A percentile compares a stretch with the other conserved stretches of the same genome.
These are phyloP conservation scores for Lasiosphaeria hispida DNA, from an alignment of 495 filamentous ascomycete species.

Conservation along the genomic window DNA sequence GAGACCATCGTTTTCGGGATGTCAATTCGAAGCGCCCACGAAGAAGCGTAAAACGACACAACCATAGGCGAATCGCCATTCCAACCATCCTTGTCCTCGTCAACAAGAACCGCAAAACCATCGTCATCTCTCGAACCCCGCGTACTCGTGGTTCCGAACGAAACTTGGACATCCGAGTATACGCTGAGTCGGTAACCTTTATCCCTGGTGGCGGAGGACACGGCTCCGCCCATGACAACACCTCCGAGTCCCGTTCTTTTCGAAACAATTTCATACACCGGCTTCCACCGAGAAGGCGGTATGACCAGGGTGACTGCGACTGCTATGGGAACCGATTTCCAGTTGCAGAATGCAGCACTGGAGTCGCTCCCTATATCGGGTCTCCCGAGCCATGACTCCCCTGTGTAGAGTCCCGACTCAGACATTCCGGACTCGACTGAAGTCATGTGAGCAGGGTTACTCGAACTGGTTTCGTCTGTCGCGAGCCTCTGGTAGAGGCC, in stretches of 20 bases:
- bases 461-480: slow-evolving; percentile 18
- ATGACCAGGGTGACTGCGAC: slow-evolving; percentile 40
- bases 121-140: slow-evolving; percentile 23
- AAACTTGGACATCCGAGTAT: slow-evolving; percentile 31
- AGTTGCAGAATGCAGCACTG: slow-evolving; percentile 20
- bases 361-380: neutral
- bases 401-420: slow-evolving; percentile 22
- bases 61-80: slow-evolving; percentile 37
- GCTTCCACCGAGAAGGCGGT: slow-evolving; percentile 22
- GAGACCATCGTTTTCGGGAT: slow-evolving; percentile 22
- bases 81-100: slow-evolving; percentile 29
- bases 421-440: slow-evolving; percentile 28
- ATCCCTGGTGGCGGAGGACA: neutral
- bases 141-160: slow-evolving; percentile 32
- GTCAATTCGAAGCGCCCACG: slow-evolving; percentile 25
- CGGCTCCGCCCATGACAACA: neutral
- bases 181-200: slow-evolving; percentile 7
- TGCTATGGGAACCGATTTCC: slow-evolving; percentile 32
- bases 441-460: slow-evolving; percentile 25
- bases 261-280: neutral
- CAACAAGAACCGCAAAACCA: slow-evolving; percentile 19
- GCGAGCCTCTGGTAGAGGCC: slow-evolving; percentile 13
- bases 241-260: slow-evolving; percentile 8
- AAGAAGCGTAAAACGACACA: slow-evolving; percentile 39
- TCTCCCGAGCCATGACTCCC: neutral